Evolutionary conservation across 2,329 filamentous ascomycete genomes (phyloP).

Genomic region (Ophiobolus disseminans): DNA sequence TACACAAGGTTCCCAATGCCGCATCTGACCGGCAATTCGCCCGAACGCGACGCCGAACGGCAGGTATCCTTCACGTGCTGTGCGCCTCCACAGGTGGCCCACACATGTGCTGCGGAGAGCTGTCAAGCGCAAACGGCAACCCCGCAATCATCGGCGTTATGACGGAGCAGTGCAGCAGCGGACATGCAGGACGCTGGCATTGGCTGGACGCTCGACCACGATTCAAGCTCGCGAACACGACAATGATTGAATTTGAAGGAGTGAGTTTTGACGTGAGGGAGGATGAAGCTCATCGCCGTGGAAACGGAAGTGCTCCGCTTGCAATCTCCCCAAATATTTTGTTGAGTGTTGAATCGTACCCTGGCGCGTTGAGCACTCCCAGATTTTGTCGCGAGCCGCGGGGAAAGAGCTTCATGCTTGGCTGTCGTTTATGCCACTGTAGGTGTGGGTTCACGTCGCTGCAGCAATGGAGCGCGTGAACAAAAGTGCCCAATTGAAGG

Average conservation of each 20-base stretch:
- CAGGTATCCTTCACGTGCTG: slow-evolving; percentile 1
- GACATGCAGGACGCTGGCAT: slow-evolving; percentile 16
- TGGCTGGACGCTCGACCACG: slow-evolving; percentile 3
- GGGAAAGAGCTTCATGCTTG: slow-evolving; percentile 16
- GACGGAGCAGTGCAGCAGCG: slow-evolving; percentile 24
- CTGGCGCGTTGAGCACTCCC: slow-evolving; percentile 18
- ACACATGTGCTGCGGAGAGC: slow-evolving; percentile 14
- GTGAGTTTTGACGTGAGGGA: slow-evolving; percentile 1
- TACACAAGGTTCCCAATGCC: not conserved
- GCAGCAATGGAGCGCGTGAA: slow-evolving; percentile 8
- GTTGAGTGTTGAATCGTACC: slow-evolving; percentile 36
- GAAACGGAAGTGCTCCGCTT: slow-evolving; percentile 26
- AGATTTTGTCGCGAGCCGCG: slow-evolving; percentile 5
- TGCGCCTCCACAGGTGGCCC: not conserved
- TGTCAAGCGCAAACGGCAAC: slow-evolving; percentile 21
- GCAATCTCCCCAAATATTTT: slow-evolving; percentile 29
- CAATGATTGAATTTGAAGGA: not conserved
- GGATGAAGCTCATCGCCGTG: slow-evolving; percentile 10
- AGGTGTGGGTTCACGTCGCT: slow-evolving; percentile 10
- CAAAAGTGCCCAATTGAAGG: not conserved
- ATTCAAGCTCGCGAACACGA: no score
- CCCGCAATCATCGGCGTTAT: slow-evolving; percentile 25
- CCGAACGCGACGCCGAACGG: slow-evolving; percentile 1
- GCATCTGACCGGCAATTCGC: slow-evolving; percentile 2
- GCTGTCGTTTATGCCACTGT: slow-evolving; percentile 10